Evolutionary conservation across 2,329 filamentous ascomycete genomes (phyloP).

Genomic region (Dichotomopilus funicola): DNA sequence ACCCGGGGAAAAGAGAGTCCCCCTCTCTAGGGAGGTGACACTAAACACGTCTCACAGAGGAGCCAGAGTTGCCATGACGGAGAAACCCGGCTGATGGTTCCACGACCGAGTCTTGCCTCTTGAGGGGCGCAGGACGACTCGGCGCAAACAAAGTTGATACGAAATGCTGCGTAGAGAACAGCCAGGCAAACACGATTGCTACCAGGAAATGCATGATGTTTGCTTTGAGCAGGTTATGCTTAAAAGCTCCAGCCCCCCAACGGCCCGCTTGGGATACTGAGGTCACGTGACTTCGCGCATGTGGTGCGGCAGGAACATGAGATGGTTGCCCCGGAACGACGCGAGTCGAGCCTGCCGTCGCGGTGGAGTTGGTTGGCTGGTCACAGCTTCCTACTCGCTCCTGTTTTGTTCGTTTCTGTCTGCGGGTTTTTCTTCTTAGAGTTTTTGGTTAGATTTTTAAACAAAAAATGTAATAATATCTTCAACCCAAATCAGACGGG

Average conservation of each 20-base stretch:
- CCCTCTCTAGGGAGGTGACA: conserved; percentile 3
- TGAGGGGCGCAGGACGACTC: too few species aligned
- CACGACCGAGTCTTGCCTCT: background rate
- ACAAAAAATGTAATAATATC: background rate
- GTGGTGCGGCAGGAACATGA: conserved; percentile 2
- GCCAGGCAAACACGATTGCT: background rate
- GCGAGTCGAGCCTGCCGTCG: conserved; percentile 12
- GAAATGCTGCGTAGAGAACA: background rate
- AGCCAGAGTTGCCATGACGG: background rate
- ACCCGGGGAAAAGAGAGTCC: too few species aligned
- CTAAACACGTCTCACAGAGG: conserved; percentile 10
- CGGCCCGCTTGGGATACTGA: too few species aligned
- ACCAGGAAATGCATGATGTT: background rate
- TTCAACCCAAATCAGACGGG: too few species aligned
- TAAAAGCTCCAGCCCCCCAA: background rate
- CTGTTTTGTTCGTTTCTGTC: background rate
- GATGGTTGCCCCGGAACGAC: conserved; percentile 11
- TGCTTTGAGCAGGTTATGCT: background rate
- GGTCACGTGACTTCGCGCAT: conserved; percentile 18
- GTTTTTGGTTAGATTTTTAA: background rate
- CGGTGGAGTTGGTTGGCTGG: background rate
- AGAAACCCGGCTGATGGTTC: background rate
- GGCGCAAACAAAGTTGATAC: background rate
- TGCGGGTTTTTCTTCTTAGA: background rate
- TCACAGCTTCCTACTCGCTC: background rate